These are phyloP conservation scores for Phytophthora litchii DNA, from an alignment of 352 stramenopile genomes.

Conservation along the genomic window DNA sequence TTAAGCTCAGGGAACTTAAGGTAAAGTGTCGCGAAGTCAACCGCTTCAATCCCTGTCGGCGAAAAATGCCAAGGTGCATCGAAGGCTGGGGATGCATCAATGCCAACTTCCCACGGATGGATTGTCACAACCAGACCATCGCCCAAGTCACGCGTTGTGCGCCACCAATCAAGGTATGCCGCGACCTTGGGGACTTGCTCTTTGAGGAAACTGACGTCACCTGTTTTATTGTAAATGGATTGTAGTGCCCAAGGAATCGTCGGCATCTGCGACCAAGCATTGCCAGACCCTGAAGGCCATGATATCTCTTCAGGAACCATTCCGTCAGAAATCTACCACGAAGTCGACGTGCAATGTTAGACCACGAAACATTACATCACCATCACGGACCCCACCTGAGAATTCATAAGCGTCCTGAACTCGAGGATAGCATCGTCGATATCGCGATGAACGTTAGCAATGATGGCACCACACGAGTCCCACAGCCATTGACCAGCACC, in stretches of 20 bases:
- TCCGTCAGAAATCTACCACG: constrained; percentile 14
- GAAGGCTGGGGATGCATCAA: constrained; percentile 25
- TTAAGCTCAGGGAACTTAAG: constrained; percentile 30
- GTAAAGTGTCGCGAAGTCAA: constrained; percentile 23
- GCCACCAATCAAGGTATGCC: constrained; percentile 29
- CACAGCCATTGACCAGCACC: constrained; percentile 25
- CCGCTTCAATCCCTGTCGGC: constrained; percentile 7
- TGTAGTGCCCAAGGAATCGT: constrained; percentile 26
- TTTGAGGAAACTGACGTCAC: constrained; percentile 22
- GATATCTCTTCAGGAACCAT: constrained; percentile 31
- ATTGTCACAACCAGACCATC: constrained; percentile 25
- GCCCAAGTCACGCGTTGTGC: constrained; percentile 20
- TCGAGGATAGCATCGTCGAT: constrained; percentile 27
- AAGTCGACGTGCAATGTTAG: too few relatives aligned
- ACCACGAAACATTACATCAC: too few relatives aligned
- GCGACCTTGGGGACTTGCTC: constrained; percentile 27
- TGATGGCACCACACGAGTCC: constrained; percentile 29
- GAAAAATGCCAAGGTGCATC: constrained; percentile 21
- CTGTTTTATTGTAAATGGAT: constrained; percentile 29
- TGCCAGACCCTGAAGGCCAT: constrained; percentile 21
- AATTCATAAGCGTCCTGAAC: constrained; percentile 25
- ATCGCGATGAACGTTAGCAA: constrained; percentile 27
- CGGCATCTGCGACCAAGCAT: constrained; percentile 26
- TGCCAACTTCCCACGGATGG: constrained; percentile 24
- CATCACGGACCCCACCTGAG: too few relatives aligned